Evolutionary conservation across 306 rosid species (phyloP).

Genomic region (Herpetospermum pedunculosum): DNA sequence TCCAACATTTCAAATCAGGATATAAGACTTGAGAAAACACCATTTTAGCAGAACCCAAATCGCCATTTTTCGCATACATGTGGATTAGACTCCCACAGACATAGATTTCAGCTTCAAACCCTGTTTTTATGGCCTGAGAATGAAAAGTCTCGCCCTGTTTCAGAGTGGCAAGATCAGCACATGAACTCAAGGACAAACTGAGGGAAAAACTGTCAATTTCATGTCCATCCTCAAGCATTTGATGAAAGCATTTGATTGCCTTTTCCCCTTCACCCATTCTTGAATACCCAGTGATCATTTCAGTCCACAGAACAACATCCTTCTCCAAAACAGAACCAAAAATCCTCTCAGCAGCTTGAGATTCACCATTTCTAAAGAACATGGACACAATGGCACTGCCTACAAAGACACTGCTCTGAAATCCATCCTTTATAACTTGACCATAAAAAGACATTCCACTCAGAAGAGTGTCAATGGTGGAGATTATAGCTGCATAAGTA

Average conservation of each 20-base stretch:
- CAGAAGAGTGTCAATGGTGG: conserved; percentile 30
- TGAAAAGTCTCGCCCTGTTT: conserved; percentile 80
- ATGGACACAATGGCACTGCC: conserved; percentile 64
- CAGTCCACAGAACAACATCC: conserved; percentile 81
- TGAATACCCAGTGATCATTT: conserved; percentile 59
- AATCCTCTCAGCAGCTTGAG: conserved; percentile 37
- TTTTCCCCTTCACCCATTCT: conserved; percentile 37
- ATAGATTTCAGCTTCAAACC: conserved; percentile 46
- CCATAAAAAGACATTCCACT: conserved; percentile 63
- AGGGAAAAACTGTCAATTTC: conserved; percentile 51
- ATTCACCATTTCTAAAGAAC: conserved; percentile 55
- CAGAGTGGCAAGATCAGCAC: conserved; percentile 63
- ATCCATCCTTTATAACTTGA: conserved; percentile 49
- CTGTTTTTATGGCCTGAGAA: conserved; percentile 48
- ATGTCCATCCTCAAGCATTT: conserved; percentile 41
- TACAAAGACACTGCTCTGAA: conserved; percentile 42
- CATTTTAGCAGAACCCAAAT: conserved; percentile 36
- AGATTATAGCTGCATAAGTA: conserved; percentile 50
- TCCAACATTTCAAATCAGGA: conserved; percentile 81
- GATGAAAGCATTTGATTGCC: conserved; percentile 39
- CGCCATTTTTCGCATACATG: conserved; percentile 79
- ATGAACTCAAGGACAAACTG: conserved; percentile 54
- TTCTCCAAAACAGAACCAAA: conserved; percentile 38
- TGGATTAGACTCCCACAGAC: conserved; percentile 75
- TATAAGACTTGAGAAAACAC: conserved; percentile 39